These are phyloP conservation scores for Thalassiosira exigua DNA, from an alignment of 352 stramenopile species.

Conservation along the genomic window DNA sequence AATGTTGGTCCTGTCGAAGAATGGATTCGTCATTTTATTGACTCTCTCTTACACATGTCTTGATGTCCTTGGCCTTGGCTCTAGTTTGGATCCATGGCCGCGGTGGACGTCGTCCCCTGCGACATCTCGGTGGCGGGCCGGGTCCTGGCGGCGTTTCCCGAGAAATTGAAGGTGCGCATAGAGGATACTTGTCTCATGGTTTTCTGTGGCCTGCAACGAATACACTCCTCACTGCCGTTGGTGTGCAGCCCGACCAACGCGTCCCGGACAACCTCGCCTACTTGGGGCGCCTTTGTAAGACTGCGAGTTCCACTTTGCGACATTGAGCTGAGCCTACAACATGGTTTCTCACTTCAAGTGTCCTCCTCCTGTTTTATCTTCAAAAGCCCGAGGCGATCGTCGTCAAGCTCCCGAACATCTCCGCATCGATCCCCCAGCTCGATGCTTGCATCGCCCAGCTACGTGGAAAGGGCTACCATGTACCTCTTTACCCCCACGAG, in stretches of 20 bases:
- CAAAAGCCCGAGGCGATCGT: slow-evolving; percentile 84
- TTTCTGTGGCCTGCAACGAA: too few species aligned
- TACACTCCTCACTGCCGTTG: too few species aligned
- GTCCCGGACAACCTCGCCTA: too few species aligned
- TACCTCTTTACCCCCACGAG: slow-evolving; percentile 84
- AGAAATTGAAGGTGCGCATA: slow-evolving; percentile 77
- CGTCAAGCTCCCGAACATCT: slow-evolving; percentile 88
- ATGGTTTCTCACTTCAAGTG: too few species aligned
- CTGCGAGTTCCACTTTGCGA: too few species aligned
- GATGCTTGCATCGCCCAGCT: slow-evolving; percentile 85
- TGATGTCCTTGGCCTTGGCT: slow-evolving; percentile 11
- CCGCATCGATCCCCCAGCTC: slow-evolving; percentile 85
- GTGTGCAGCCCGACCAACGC: slow-evolving; percentile 83
- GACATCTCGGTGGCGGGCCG: slow-evolving; percentile 86
- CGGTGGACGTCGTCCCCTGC: slow-evolving; percentile 79
- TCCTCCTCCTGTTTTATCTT: too few species aligned
- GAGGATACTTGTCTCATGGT: too few species aligned
- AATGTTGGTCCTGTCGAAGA: background rate
- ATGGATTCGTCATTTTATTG: slow-evolving; percentile 3
- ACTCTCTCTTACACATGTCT: background rate
- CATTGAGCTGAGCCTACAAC: too few species aligned
- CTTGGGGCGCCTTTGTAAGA: too few species aligned
- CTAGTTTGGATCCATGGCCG: slow-evolving; percentile 70
- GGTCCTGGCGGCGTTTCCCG: slow-evolving; percentile 83
- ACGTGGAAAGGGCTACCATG: slow-evolving; percentile 84